Base-by-base conservation (phyloP, 805 yeast genomes). In the Diddensiella transvaalensis region DNA sequence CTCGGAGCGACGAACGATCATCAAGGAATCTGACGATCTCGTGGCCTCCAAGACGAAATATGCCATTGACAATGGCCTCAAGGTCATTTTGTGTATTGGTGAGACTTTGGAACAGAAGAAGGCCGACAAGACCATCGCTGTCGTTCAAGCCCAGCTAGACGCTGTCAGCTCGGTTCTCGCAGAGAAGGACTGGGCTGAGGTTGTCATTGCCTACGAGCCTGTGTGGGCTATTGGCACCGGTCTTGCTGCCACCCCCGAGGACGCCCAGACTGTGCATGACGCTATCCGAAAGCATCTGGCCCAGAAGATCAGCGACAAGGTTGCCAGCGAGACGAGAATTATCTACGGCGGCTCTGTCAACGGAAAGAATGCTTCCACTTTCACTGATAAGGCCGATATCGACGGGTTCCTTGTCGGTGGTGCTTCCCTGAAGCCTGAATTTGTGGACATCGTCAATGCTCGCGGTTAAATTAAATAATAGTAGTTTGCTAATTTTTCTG, bases 181-280 rank as follows among this genome's bases (percentile, higher is more conserved):
- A 64, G 48, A 53, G 44, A 66, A 70, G 51, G 97, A 90, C 82
- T 91, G 98, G 98, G 64, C 85, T 56, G 78, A 86, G 71, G 77
- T 93, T 60, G 98, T 93, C 58, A 75, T 93, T 70, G 99, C 99
- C 65, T 93, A 93, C 77, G 99, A 93, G 78, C 99, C 99, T 63
- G 96, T 93, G 60, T 93, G 99, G 99, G 99, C 99, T 63, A 93
- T 93, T 64, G 99, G 99, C 71, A 90, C 98, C 62, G 99, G 99
- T 68, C 82, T 93, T 67, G 96, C 98, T 64, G 98, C 99, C 54
- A 93, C 99, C 62, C 89, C 99, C 60, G 87, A 85, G 60, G 99
- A 93, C 69, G 99, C 99, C 60, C 96, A 93, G 77, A 88, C 83
- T 60, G 87, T 93, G 65, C 99, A 93, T 77, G 79, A 79, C 68